Conservation (phyloP, 164 flowering plant species). For the Dillenia turbinata region DNA sequence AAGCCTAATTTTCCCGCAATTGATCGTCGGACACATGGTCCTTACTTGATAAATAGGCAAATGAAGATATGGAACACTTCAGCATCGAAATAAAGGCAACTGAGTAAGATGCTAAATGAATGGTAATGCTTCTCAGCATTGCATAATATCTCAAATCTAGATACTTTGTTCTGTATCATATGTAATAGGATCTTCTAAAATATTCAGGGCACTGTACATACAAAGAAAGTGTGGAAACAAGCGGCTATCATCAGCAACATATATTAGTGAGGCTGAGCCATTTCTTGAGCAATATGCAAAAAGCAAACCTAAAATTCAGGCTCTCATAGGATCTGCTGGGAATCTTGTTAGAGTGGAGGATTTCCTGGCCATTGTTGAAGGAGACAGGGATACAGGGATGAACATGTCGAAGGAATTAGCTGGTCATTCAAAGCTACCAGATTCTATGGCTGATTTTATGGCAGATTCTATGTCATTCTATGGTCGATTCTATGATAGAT, state of each 20-base stretch:
- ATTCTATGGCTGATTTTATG: too few relatives aligned
- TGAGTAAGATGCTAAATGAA: constrained; percentile 93
- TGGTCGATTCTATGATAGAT: too few relatives aligned
- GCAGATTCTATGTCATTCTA: too few relatives aligned
- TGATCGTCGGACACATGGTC: too few relatives aligned
- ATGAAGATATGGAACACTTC: constrained; percentile 94
- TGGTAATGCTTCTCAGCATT: constrained; percentile 43
- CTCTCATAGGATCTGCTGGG: constrained; percentile 89
- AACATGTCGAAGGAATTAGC: too few relatives aligned
- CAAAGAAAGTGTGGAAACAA: constrained; percentile 70
- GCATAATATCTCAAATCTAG: neutral
- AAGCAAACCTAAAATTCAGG: constrained; percentile 70
- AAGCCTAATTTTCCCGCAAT: too few relatives aligned
- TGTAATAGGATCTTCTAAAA: neutral
- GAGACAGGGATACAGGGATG: constrained; percentile 72
- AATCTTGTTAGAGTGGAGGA: constrained; percentile 73
- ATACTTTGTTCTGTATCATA: neutral
- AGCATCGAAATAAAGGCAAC: constrained; percentile 68
- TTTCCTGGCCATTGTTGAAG: constrained; percentile 78
- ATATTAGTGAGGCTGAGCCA: constrained; percentile 92
- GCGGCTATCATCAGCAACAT: constrained; percentile 64
- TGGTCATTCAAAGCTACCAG: too few relatives aligned
- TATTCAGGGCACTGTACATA: constrained; percentile 76
- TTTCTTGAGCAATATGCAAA: constrained; percentile 95
- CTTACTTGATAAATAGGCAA: constrained; percentile 47